A percentile compares a stretch with the other conserved stretches of the same genome.
Conservation (phyloP, 805 yeast genomes). For the Dipodascus albidus region DNA sequence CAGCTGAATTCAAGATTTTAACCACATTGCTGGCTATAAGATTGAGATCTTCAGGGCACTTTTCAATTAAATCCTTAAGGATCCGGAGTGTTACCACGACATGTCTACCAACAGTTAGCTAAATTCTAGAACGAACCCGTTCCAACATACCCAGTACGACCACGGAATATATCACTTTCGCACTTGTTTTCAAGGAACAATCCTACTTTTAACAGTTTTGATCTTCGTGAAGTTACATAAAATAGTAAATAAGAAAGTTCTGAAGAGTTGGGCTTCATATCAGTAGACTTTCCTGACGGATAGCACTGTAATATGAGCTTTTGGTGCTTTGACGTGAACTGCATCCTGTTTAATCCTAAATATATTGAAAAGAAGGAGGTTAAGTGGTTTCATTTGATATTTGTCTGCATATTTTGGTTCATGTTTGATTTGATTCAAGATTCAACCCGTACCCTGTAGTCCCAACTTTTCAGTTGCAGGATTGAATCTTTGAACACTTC, state of each 20-base stretch:
- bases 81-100: conserved; percentile 74
- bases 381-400: neutral
- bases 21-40: conserved; percentile 69
- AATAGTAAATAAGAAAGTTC: conserved; percentile 80
- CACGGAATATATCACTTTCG: conserved; percentile 44
- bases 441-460: neutral
- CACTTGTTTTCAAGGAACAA: conserved; percentile 54
- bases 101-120: conserved; percentile 39
- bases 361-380: neutral
- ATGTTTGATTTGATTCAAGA: neutral
- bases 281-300: conserved; percentile 77
- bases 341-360: neutral
- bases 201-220: conserved; percentile 81
- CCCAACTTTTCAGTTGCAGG: neutral
- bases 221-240: conserved; percentile 82
- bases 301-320: conserved; percentile 83
- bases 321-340: conserved; percentile 63
- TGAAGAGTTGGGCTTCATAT: conserved; percentile 85
- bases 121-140: neutral
- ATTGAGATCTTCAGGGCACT: conserved; percentile 74
- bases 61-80: conserved; percentile 52
- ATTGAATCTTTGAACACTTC: neutral
- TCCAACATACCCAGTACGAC: conserved; percentile 24
- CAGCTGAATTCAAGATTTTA: conserved; percentile 40
- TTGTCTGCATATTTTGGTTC: neutral